A percentile compares a stretch with the other conserved stretches of the same genome.
Conservation (phyloP, 2,329 filamentous ascomycete genomes). For the Clarireedia paspali region DNA sequence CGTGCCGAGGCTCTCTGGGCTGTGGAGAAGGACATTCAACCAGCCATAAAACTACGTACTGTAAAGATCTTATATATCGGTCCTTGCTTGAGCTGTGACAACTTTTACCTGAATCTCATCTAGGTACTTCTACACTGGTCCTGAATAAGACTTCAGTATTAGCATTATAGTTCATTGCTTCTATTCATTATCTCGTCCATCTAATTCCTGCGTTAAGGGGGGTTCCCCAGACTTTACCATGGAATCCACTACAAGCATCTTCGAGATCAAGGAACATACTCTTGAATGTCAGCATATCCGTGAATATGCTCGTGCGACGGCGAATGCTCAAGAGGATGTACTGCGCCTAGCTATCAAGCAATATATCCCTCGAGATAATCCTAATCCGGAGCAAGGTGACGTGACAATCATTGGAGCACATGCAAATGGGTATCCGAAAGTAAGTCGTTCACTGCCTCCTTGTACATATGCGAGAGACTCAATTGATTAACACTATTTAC, state of each 20-base stretch:
- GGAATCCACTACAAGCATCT: conserved; percentile 31
- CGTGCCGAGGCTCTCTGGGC: too few species aligned
- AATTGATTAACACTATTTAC: background rate
- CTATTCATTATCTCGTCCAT: background rate
- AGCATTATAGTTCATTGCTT: background rate
- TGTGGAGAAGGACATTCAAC: too few species aligned
- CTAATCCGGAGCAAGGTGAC: conserved; percentile 60
- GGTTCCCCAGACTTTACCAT: background rate
- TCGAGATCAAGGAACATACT: conserved; percentile 65
- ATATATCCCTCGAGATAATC: conserved; percentile 71
- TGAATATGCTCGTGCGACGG: conserved; percentile 69
- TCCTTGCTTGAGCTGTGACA: too few species aligned
- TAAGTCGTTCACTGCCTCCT: conserved; percentile 25
- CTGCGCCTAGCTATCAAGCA: conserved; percentile 76
- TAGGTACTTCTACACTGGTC: too few species aligned
- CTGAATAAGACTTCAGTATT: too few species aligned
- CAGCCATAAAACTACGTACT: too few species aligned
- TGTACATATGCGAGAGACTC: background rate
- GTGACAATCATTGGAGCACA: conserved; percentile 81
- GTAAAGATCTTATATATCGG: too few species aligned
- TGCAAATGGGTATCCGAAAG: conserved; percentile 90
- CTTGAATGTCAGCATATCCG: conserved; percentile 71
- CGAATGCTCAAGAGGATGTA: conserved; percentile 64
- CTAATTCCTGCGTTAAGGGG: background rate
- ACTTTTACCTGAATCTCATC: too few species aligned